These are phyloP conservation scores for Penicillium atrosanguineum DNA, from an alignment of 495 filamentous ascomycete species.

Conservation along the genomic window DNA sequence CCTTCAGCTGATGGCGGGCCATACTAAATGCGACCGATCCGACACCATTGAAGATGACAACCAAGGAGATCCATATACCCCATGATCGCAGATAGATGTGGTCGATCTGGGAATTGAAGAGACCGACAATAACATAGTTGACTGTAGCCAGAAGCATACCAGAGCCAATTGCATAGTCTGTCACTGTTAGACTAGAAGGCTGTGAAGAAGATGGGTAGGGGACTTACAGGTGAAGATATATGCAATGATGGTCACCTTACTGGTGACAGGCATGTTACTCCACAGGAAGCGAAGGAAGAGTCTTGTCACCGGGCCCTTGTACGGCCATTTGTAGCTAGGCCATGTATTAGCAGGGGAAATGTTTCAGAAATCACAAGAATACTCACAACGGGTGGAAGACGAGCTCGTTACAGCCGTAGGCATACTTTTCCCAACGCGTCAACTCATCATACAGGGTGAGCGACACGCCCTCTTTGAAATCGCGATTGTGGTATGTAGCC, in stretches of 20 bases:
- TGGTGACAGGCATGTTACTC: constrained; percentile 72
- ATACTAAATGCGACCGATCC: constrained; percentile 14
- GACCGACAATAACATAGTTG: constrained; percentile 49
- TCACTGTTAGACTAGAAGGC: neutral
- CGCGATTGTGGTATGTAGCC: constrained; percentile 38
- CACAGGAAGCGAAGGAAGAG: constrained; percentile 70
- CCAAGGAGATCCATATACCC: constrained; percentile 31
- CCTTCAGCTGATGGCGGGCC: constrained; percentile 7
- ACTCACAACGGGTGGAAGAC: constrained; percentile 55
- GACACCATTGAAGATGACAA: constrained; percentile 49
- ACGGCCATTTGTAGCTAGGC: constrained; percentile 51
- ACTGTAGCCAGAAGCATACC: constrained; percentile 31
- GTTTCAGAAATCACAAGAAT: neutral
- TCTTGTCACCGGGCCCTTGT: constrained; percentile 65
- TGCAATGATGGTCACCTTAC: constrained; percentile 76
- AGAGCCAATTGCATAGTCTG: constrained; percentile 41
- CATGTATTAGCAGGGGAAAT: neutral
- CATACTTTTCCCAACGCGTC: constrained; percentile 45
- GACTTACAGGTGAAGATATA: constrained; percentile 72
- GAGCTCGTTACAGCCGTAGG: constrained; percentile 36
- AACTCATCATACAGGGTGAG: constrained; percentile 47
- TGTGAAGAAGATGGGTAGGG: neutral
- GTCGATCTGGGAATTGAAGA: constrained; percentile 70
- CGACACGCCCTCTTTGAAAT: constrained; percentile 48
- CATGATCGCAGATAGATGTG: constrained; percentile 75